phyloP scores from a whole-genome alignment of 192 early-diverging fungal genomes.

The Backusella morwellensis region DNA sequence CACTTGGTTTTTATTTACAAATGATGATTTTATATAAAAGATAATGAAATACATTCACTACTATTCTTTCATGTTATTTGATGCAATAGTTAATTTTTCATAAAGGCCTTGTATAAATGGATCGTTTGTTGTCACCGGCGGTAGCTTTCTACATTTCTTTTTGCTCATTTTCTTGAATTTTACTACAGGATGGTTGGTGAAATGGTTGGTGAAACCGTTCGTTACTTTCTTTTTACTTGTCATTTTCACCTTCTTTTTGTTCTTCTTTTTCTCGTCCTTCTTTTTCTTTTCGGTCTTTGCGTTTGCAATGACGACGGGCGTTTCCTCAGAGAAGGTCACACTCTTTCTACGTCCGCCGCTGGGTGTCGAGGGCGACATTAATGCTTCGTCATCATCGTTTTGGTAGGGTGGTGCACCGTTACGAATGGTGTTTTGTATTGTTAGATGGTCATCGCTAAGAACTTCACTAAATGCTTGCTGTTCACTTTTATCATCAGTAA shows the following conservation, averaged over 20 bases:
- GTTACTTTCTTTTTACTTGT: constrained; percentile 15
- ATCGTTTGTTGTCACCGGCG: constrained; percentile 2
- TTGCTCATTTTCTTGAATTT: constrained; percentile 16
- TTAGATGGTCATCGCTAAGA: background rate
- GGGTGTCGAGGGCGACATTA: background rate
- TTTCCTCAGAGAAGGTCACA: constrained; percentile 8
- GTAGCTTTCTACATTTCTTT: constrained; percentile 4
- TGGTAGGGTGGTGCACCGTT: background rate
- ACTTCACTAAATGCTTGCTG: background rate
- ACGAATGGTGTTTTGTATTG: constrained; percentile 9
- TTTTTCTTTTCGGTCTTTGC: background rate
- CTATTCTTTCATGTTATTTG: background rate
- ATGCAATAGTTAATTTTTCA: constrained; percentile 1
- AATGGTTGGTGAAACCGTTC: constrained; percentile 8
- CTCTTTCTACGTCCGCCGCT: background rate
- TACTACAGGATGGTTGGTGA: constrained; percentile 17
- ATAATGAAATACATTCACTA: background rate
- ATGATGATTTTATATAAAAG: background rate
- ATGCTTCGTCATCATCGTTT: background rate
- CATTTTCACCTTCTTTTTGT: constrained; percentile 1
- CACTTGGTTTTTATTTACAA: background rate
- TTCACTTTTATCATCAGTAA: background rate
- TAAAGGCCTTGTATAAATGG: constrained; percentile 1
- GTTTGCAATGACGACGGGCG: background rate
- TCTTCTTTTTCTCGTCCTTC: constrained; percentile 2